Evolutionary conservation across 306 rosid genomes (phyloP), one percentile per base, ranked within the genome.

Genomic region (Cicer chorassanicum): DNA sequence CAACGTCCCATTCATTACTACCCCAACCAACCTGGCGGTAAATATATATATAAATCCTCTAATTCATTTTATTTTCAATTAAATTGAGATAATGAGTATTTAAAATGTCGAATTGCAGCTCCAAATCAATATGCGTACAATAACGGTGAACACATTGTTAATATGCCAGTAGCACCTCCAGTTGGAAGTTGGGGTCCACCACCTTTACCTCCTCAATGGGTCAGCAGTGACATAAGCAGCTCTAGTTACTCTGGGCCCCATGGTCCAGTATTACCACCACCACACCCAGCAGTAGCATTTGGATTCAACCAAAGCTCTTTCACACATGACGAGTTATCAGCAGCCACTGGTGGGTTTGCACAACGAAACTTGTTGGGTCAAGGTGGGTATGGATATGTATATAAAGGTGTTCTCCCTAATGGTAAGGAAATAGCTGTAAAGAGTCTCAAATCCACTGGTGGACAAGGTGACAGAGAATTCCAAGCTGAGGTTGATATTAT

Each of bases 391-490:
- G 96, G 97, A 29, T 87, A 67, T 34, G 98, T 93, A 2, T 92
- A 93, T 73, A 93, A 89, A 77, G 97, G 96, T 46, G 81, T 89
- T 56, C 74, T 93, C 13, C 92, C 98, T 4, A 91, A 93, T 46
- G 98, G 98, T 2, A 93, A 91, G 79, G 98, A 91, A 73, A 85
- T 93, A 6, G 96, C 96, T 0, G 98, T 93, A 40, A 93, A 91
- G 73, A 86, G 96, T 77, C 91, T 93, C 8, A 91, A 89, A 55
- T 13, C 90, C 0, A 87, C 88, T 0, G 87, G 91, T 0, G 82
- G 86, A 0, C 94, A 91, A 82, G 98, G 96, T 1, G 92, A 87
- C 41, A 84, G 75, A 4, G 98, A 93, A 54, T 89, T 93, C 29
- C 92, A 84, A 50, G 94, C 90, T 0, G 97, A 93, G 85, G 91